Conservation (phyloP, 2,329 filamentous ascomycete genomes). For the Monosporascus ibericus region DNA sequence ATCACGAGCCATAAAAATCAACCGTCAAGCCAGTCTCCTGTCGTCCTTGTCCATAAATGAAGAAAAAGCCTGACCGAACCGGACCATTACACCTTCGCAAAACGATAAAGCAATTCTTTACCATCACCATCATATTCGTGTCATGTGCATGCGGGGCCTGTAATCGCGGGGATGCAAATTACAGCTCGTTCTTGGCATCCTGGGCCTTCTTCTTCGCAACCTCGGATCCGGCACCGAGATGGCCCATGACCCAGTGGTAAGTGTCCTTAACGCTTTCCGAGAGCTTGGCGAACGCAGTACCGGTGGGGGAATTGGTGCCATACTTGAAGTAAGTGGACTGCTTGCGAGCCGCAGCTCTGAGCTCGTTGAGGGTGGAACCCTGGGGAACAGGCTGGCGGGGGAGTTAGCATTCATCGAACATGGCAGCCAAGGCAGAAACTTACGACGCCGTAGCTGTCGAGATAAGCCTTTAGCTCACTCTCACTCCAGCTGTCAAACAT, state of each 20-base stretch:
- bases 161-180: conserved; percentile 12
- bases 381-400: conserved; percentile 48
- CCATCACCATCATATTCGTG: background rate
- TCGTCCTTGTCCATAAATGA: background rate
- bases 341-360: conserved; percentile 64
- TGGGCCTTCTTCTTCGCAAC: conserved; percentile 43
- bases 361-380: conserved; percentile 61
- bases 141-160: too few species aligned
- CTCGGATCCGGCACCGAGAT: conserved; percentile 42
- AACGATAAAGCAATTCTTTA: background rate
- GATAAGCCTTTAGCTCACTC: conserved; percentile 69
- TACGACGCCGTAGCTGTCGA: conserved; percentile 71
- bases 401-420: conserved; percentile 20
- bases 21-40: background rate
- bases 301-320: conserved; percentile 60
- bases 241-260: conserved; percentile 45
- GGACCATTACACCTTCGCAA: background rate
- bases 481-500: conserved; percentile 70
- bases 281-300: conserved; percentile 61
- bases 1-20: background rate
- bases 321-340: conserved; percentile 73
- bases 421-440: conserved; percentile 13
- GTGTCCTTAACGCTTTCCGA: conserved; percentile 39
- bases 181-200: conserved; percentile 44
- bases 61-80: background rate